Base-by-base conservation (phyloP, 2,329 filamentous ascomycete species). In the Clonostachys solani region DNA sequence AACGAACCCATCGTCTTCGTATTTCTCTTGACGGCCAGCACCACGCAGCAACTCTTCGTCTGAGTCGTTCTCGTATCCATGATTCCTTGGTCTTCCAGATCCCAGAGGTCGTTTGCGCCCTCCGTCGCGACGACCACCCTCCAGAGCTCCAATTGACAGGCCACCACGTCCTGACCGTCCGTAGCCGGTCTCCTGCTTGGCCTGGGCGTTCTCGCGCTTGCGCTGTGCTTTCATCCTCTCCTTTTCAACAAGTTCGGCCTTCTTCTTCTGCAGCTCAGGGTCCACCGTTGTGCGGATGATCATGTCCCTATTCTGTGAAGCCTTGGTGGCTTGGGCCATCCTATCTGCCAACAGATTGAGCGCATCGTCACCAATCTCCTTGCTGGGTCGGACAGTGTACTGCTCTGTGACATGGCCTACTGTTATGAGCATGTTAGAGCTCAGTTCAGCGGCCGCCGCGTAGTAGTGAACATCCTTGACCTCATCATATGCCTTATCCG, bases 1-100 rank as follows among this genome's bases (percentile, higher is more conserved):
- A 47, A 92, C 78, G 61, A 92, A 92, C 48, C 86, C 88, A 58
- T 92, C 88, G 34, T 86, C 86, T 52, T 92, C 87, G 60, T 92
- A 92, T 53, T 89, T 86, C 54, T 92, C 86, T 50, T 85, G 78
- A 45, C 80, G 78, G 33, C 77, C 76, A 42, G 72, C 72, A 33
- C 81, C 80, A 36, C 78, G 76, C 15, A 81, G 80, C 35, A 84
- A 73, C 49, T 88, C 86, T 54, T 89, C 86, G 56, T 91, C 88
- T 9, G 89, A 89, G 57, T 92, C 87, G 50, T 89, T 87, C 55
- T 88, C 87, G 49, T 75, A 72, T 37, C 75, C 73, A 33, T 74
- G 73, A 57, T 75, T 72, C 66, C 79, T 81, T 42, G 70, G 65
- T 52, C 77, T 78, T 33, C 68, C 64, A 12, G 67, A 64, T 12